Base-by-base conservation (phyloP, 163 green algal genomes). In the Scenedesmus sp. region DNA sequence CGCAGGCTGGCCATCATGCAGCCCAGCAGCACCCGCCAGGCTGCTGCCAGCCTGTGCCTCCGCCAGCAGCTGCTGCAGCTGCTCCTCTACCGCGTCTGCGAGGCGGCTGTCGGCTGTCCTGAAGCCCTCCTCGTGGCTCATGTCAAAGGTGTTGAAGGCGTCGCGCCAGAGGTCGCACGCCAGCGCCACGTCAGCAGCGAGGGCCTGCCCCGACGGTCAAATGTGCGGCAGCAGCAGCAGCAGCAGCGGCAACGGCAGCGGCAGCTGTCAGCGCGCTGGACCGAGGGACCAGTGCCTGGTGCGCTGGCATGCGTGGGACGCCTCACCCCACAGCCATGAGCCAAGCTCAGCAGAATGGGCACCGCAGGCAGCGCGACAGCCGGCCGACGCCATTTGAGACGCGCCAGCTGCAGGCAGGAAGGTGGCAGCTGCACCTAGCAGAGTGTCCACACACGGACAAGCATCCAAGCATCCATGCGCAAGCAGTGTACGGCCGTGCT, bases 101-200 rank as follows among this genome's bases (percentile, higher is more conserved):
- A 96, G 76, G 3, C 81, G 35, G 33, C 68, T 44, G n/a, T 91
- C 85, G 42, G 93, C 91, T 33, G 83, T 49, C 72, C 83, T 82
- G 83, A 89, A 89, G 44, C 82, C 89, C 24, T 88, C 88, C 24
- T 86, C 76, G 56, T 33, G 86, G 13, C 22, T 44, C 80, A 91
- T 84, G 79, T 87, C 79, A 26, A 82, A 88, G 6, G 18, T 81
- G 49, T 86, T 78, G 35, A 94, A 84, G 2, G 86, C 90, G 12
- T 82, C 59, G 35, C 89, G 92, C 92, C 92, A 93, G 30, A 94
- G 86, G 33, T 85, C 68, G 46, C 92, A 91, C 16, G 93, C 92
- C 7, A 80, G 33, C 0, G 65, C 35, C 0, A 95, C 65, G 44
- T 95, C 93, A 0, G 79, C 85, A 16, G 82, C 85, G 6, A 96